phyloP scores from a whole-genome alignment of 73 alveolate species.

The Stentor coeruleus region DNA sequence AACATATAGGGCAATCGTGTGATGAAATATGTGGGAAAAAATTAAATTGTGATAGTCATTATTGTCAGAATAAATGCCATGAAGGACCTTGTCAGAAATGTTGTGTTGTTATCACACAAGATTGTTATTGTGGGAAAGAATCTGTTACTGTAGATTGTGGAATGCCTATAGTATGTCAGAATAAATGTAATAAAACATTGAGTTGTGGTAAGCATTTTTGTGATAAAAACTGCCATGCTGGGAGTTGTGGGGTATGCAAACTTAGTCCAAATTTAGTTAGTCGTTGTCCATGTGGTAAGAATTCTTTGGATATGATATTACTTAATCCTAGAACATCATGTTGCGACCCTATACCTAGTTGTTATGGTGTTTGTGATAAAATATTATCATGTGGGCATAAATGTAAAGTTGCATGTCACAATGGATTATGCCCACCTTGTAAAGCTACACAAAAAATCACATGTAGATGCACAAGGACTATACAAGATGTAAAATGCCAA shows the following conservation, averaged over 20 bases:
- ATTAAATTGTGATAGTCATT: conserved; percentile 46
- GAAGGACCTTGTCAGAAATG: conserved; percentile 57
- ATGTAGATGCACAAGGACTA: conserved; percentile 1
- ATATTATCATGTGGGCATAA: conserved; percentile 73
- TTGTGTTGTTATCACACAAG: conserved; percentile 22
- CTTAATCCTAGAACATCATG: conserved; percentile 36
- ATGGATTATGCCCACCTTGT: conserved; percentile 66
- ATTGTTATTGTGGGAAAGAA: conserved; percentile 61
- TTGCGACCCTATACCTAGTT: conserved; percentile 53
- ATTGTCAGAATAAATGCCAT: conserved; percentile 59
- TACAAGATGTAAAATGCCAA: not conserved
- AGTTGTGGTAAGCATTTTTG: conserved; percentile 85
- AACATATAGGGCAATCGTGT: conserved; percentile 36
- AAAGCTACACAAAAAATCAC: conserved; percentile 25
- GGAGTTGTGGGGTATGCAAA: conserved; percentile 71
- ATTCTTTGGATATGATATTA: conserved; percentile 21
- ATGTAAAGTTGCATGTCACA: conserved; percentile 55
- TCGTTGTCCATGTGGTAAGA: conserved; percentile 65
- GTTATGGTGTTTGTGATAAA: conserved; percentile 48
- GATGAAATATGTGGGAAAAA: conserved; percentile 46
- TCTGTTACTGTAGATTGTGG: conserved; percentile 26
- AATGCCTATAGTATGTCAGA: conserved; percentile 48
- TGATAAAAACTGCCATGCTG: conserved; percentile 78
- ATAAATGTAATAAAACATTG: conserved; percentile 66
- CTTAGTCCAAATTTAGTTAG: conserved; percentile 35